Percentiles rank a stretch among this genome's conserved stretches.
Conservation (phyloP, 106 monocot species). For the Narthecium ossifragum region DNA sequence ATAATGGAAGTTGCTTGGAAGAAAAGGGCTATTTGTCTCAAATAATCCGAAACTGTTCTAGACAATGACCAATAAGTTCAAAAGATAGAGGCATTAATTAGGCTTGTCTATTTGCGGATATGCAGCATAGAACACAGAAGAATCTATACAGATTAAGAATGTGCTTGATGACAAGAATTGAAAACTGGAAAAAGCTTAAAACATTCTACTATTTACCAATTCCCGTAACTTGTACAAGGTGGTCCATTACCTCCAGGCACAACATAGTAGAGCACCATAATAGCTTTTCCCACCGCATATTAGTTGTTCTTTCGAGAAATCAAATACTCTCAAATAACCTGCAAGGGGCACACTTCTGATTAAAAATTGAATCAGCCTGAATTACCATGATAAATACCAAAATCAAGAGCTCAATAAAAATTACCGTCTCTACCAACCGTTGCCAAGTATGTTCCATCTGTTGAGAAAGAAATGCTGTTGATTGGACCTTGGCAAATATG, state of each 20-base stretch:
- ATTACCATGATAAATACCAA: constrained; percentile 4
- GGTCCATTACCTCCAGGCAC: constrained; percentile 94
- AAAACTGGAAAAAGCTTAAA: too few species aligned
- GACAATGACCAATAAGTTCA: too few species aligned
- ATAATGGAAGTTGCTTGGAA: too few species aligned
- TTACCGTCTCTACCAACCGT: constrained; percentile 40
- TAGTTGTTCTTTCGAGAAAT: constrained; percentile 74
- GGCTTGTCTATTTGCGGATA: too few species aligned
- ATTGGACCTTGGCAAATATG: constrained; percentile 96
- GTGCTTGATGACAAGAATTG: too few species aligned
- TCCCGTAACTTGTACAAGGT: too few species aligned
- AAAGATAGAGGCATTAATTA: too few species aligned
- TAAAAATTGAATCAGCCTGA: neutral
- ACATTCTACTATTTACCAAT: too few species aligned
- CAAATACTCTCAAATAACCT: constrained; percentile 98
- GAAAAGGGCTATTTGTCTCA: too few species aligned
- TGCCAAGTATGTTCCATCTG: constrained; percentile 73
- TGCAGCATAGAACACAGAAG: too few species aligned
- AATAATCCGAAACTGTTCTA: too few species aligned
- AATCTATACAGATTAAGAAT: too few species aligned
- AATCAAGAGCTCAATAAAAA: neutral
- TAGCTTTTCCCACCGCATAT: constrained; percentile 97
- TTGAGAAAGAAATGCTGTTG: constrained; percentile 84
- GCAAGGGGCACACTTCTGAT: constrained; percentile 2
- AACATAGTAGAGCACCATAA: constrained; percentile 92